Conservation (phyloP, 2,329 filamentous ascomycete species). For the Aspergillus novofumigatus region DNA sequence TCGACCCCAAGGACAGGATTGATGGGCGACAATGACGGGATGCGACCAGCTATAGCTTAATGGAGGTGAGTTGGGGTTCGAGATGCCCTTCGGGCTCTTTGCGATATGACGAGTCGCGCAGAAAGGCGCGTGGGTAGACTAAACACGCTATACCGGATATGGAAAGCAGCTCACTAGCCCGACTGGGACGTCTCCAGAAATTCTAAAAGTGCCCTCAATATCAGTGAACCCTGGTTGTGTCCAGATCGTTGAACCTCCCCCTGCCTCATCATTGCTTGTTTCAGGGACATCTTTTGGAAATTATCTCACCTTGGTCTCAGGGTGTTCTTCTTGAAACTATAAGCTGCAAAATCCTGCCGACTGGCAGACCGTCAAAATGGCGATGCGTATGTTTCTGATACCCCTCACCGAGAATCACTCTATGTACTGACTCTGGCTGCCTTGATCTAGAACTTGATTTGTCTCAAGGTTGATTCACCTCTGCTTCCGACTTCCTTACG, state of each 20-base stretch:
- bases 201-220: constrained; percentile 24
- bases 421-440: constrained; percentile 23
- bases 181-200: constrained; percentile 32
- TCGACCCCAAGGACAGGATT: background rate
- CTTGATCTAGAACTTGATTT: constrained; percentile 42
- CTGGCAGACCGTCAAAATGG: constrained; percentile 42
- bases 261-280: background rate
- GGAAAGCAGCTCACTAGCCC: constrained; percentile 39
- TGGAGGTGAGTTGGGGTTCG: background rate
- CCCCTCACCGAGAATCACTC: constrained; percentile 30
- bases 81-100: constrained; percentile 1
- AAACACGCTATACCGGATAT: constrained; percentile 32
- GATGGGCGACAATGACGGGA: background rate
- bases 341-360: constrained; percentile 19
- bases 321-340: background rate
- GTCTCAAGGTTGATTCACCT: constrained; percentile 39
- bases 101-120: constrained; percentile 22
- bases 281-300: background rate
- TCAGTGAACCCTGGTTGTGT: constrained; percentile 13
- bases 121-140: constrained; percentile 22
- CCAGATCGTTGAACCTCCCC: constrained; percentile 6
- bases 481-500: constrained; percentile 10
- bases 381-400: constrained; percentile 43
- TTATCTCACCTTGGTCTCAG: background rate
- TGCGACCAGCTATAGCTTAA: background rate